These are phyloP conservation scores for Digitaria exilis DNA, from an alignment of 202 grass and related monocot species.

Conservation along the genomic window DNA sequence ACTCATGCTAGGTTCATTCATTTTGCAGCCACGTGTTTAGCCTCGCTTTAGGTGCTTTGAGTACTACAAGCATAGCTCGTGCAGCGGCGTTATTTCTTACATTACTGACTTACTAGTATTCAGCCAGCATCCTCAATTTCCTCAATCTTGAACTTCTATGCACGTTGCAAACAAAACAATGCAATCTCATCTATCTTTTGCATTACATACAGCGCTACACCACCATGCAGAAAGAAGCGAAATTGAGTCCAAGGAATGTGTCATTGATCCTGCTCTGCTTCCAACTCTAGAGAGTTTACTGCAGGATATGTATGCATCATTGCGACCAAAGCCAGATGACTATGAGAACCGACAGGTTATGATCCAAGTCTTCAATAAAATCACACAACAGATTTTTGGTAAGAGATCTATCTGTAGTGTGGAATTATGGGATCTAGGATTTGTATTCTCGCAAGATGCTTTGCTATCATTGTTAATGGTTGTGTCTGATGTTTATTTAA, in stretches of 20 bases:
- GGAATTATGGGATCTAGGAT: slow-evolving; percentile 8
- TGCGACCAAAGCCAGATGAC: slow-evolving; percentile 61
- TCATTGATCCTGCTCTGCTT: slow-evolving; percentile 45
- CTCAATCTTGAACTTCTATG: not conserved
- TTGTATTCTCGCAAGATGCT: not conserved
- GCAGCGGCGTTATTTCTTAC: slow-evolving; percentile 18
- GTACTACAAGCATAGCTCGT: no score
- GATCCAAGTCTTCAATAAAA: slow-evolving; percentile 62
- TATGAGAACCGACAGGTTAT: slow-evolving; percentile 68
- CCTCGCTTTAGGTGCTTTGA: slow-evolving; percentile 15
- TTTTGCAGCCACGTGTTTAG: not conserved
- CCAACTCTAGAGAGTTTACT: slow-evolving; percentile 57
- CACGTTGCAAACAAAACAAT: not conserved
- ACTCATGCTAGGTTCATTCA: not conserved
- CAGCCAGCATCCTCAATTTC: not conserved
- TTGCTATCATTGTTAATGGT: slow-evolving; percentile 9
- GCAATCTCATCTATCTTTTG: slow-evolving; percentile 23
- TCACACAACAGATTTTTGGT: slow-evolving; percentile 64
- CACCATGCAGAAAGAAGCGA: slow-evolving; percentile 50
- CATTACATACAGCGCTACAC: slow-evolving; percentile 48
- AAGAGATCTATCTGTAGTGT: slow-evolving; percentile 30
- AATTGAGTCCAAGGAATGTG: slow-evolving; percentile 39
- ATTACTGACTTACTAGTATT: not conserved
- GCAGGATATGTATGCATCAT: slow-evolving; percentile 55
- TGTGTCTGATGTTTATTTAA: slow-evolving; percentile 9